Conservation (phyloP, 495 filamentous ascomycete genomes). For the Penicillium robsamsonii region DNA sequence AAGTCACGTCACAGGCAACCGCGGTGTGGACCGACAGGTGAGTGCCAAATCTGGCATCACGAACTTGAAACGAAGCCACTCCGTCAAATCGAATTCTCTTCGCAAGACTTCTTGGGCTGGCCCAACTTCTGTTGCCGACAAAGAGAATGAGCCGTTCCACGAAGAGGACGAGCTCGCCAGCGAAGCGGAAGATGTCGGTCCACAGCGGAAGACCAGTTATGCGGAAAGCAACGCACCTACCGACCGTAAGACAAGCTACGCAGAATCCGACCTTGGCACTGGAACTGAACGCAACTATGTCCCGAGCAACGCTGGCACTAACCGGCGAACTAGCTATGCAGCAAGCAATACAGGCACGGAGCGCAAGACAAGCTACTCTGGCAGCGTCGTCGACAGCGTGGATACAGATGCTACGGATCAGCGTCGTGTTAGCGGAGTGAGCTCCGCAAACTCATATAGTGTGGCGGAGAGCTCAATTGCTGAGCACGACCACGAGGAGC, state of each 20-base stretch:
- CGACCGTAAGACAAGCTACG: conserved; percentile 9
- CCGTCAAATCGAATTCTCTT: conserved; percentile 61
- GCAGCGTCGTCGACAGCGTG: conserved; percentile 48
- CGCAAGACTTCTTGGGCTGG: conserved; percentile 77
- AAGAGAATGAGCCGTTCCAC: conserved; percentile 59
- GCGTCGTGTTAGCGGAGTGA: conserved; percentile 51
- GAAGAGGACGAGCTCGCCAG: conserved; percentile 52
- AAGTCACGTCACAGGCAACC: conserved; percentile 80
- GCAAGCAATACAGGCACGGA: conserved; percentile 47
- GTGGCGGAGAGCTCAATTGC: conserved; percentile 23
- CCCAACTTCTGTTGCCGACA: conserved; percentile 50
- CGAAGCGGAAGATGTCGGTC: conserved; percentile 46
- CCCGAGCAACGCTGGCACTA: conserved; percentile 52
- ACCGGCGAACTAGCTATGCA: conserved; percentile 52
- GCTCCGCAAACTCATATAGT: conserved; percentile 37
- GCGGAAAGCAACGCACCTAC: conserved; percentile 40
- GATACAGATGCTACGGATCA: conserved; percentile 47
- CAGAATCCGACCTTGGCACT: background rate
- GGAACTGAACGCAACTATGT: conserved; percentile 24
- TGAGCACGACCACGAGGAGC: conserved; percentile 13
- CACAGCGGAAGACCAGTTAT: conserved; percentile 55
- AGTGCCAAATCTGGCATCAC: conserved; percentile 45
- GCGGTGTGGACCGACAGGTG: conserved; percentile 57
- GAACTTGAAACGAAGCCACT: conserved; percentile 65
- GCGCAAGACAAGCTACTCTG: conserved; percentile 51